Evolutionary conservation across 768 basidiomycete species (phyloP).

Genomic region (Tylopilus rubrobrunneus): DNA sequence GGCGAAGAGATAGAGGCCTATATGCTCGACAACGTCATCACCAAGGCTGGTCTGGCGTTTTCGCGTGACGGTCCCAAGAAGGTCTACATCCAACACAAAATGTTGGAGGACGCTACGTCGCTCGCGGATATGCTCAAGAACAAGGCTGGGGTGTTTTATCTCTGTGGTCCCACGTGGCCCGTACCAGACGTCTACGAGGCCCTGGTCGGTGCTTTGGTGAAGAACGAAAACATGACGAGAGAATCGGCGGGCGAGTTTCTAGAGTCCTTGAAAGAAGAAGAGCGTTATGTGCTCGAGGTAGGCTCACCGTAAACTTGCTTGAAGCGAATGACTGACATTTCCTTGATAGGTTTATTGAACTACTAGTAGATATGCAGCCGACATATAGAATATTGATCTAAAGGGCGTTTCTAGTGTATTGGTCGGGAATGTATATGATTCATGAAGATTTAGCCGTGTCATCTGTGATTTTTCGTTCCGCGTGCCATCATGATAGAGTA

Average conservation of each 20-base stretch:
- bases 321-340: conserved; percentile 1
- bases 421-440: no score
- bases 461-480: no score
- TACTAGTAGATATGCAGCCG: no score
- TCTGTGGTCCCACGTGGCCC: conserved; percentile 99
- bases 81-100: conserved; percentile 98
- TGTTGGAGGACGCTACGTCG: conserved; percentile 81
- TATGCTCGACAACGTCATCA: conserved; percentile 78
- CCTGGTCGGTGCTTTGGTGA: conserved; percentile 73
- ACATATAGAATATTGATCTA: not conserved
- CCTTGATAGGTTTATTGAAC: conserved; percentile 23
- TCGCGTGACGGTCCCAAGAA: conserved; percentile 91
- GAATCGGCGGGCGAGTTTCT: conserved; percentile 75
- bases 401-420: not conserved
- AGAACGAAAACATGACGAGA: conserved; percentile 61
- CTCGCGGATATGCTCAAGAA: conserved; percentile 73
- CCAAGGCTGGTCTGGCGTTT: conserved; percentile 92
- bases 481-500: no score
- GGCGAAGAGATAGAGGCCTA: conserved; percentile 98
- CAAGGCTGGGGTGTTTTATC: conserved; percentile 82
- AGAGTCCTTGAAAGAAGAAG: conserved; percentile 91
- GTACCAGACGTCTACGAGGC: conserved; percentile 97
- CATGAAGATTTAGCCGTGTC: no score
- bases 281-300: conserved; percentile 94
- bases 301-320: not conserved